Evolutionary conservation across 2,329 filamentous ascomycete species (phyloP), one percentile per base, ranked within the genome.

Genomic region (Curvularia eragrostidis): DNA sequence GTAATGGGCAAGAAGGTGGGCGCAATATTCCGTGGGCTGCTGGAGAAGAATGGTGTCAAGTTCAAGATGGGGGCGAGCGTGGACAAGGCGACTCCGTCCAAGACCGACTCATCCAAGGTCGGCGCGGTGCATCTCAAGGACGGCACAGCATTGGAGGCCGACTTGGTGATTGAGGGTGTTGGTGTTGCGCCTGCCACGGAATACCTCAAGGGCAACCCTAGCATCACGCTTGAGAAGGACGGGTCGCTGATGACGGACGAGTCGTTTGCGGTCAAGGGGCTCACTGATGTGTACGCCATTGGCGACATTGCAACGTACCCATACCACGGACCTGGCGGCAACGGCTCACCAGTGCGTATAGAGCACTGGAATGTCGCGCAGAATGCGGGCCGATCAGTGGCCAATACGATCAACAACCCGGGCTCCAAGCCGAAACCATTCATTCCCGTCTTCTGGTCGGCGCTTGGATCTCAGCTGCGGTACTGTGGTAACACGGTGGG

Each of bases 341-440:
- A 89, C 15, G 91, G 91, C 61, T 83, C 83, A 43, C 83, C 84
- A 18, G 86, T 90, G 0, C 89, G 95, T 62, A 97, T 98, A 72
- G 95, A 99, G 82, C 95, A 99, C 76, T 99, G 95, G 95, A 94
- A 97, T 78, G 95, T 99, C 2, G 95, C 95, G 4, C 95, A 98
- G 73, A 97, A 98, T 71, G 84, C 91, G 1, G 95, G 95, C 2
- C 90, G 94, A 42, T 84, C 85, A 23, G 94, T 90, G 1, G 95
- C 93, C 1, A 83, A 83, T 51, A 86, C 91, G 68, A 97, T 99
- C 71, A 84, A 87, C 65, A 82, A 89, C 68, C 85, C 89, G 0
- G 78, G 83, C 7, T 75, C 83, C 44, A 82, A 83, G 61, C 82
- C 87, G 0, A 87, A 90, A 67, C 82, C 86, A 2, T 97, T 97